Evolutionary conservation across 345 rosid genomes (phyloP).

Genomic region (Fremontodendron californicum): DNA sequence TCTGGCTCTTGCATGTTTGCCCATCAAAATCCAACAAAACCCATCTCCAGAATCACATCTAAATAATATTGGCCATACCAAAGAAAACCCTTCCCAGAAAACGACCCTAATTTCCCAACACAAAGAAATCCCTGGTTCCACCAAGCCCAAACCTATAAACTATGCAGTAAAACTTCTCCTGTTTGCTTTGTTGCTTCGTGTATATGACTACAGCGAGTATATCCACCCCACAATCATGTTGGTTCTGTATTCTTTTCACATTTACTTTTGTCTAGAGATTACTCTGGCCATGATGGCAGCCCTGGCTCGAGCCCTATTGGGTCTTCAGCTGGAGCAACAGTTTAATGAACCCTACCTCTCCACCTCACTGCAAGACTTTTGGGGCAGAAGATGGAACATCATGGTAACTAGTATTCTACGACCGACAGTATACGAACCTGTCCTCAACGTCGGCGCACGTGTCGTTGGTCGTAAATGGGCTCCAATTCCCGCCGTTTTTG

Average conservation of each 20-base stretch:
- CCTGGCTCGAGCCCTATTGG: slow-evolving; percentile 26
- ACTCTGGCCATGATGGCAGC: slow-evolving; percentile 32
- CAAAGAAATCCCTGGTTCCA: background rate
- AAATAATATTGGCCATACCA: background rate
- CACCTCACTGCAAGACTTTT: slow-evolving; percentile 73
- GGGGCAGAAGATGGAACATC: slow-evolving; percentile 76
- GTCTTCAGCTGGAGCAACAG: slow-evolving; percentile 46
- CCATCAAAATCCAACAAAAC: slow-evolving; percentile 49
- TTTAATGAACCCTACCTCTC: slow-evolving; percentile 55
- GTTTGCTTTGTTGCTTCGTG: slow-evolving; percentile 23
- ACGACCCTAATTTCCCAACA: too few species aligned
- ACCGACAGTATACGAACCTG: slow-evolving; percentile 55
- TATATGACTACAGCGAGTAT: slow-evolving; percentile 23
- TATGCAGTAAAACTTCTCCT: slow-evolving; percentile 33
- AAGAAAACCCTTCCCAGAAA: too few species aligned
- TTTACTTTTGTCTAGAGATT: slow-evolving; percentile 41
- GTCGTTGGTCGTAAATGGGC: slow-evolving; percentile 35
- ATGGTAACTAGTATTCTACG: slow-evolving; percentile 45
- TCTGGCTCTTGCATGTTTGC: slow-evolving; percentile 47
- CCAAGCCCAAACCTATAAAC: background rate
- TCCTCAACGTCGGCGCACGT: background rate
- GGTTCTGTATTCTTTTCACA: slow-evolving; percentile 33
- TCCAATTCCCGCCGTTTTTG: slow-evolving; percentile 27
- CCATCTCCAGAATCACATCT: slow-evolving; percentile 12
- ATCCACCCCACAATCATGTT: slow-evolving; percentile 29